A percentile compares a stretch with the other conserved stretches of the same genome.
phyloP scores from a whole-genome alignment of 1,139 yeast genomes.

The Yamadazyma diddensiae region DNA sequence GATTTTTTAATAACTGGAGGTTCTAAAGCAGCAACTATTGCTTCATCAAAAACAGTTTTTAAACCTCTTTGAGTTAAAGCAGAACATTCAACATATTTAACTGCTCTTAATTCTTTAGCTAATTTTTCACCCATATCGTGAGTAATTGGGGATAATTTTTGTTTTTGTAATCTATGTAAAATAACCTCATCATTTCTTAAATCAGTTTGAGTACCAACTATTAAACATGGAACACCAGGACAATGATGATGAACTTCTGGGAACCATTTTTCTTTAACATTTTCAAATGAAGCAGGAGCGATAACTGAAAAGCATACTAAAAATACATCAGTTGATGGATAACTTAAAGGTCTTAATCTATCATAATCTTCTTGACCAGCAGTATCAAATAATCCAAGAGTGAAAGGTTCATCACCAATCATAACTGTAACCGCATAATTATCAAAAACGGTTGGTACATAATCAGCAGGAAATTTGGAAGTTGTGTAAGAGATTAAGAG shows the following conservation, averaged over 20 bases:
- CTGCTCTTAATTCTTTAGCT: constrained; percentile 92
- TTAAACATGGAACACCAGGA: constrained; percentile 94
- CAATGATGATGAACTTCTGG: constrained; percentile 98
- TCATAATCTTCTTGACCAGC: constrained; percentile 99
- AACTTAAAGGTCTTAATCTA: constrained; percentile 91
- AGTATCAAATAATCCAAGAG: constrained; percentile 93
- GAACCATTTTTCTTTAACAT: constrained; percentile 97
- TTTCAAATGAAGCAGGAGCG: constrained; percentile 97
- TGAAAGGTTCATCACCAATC: constrained; percentile 98
- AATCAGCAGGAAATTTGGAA: constrained; percentile 83
- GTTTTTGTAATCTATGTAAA: constrained; percentile 84
- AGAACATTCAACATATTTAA: constrained; percentile 94
- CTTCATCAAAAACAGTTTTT: constrained; percentile 95
- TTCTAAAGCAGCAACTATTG: constrained; percentile 92
- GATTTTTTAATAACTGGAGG: constrained; percentile 85
- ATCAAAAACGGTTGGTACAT: constrained; percentile 89
- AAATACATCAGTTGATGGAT: constrained; percentile 96
- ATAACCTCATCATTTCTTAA: constrained; percentile 90
- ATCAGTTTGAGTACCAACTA: constrained; percentile 95
- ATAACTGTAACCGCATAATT: constrained; percentile 97
- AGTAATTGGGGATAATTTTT: constrained; percentile 82
- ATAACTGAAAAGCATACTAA: constrained; percentile 92
- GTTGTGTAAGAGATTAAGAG: constrained; percentile 87
- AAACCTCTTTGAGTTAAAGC: constrained; percentile 97
- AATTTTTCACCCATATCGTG: constrained; percentile 87